A percentile compares a stretch with the other conserved stretches of the same genome.
These are phyloP conservation scores for Marasmius oreades DNA, from an alignment of 1,284 basidiomycete species.

Conservation along the genomic window DNA sequence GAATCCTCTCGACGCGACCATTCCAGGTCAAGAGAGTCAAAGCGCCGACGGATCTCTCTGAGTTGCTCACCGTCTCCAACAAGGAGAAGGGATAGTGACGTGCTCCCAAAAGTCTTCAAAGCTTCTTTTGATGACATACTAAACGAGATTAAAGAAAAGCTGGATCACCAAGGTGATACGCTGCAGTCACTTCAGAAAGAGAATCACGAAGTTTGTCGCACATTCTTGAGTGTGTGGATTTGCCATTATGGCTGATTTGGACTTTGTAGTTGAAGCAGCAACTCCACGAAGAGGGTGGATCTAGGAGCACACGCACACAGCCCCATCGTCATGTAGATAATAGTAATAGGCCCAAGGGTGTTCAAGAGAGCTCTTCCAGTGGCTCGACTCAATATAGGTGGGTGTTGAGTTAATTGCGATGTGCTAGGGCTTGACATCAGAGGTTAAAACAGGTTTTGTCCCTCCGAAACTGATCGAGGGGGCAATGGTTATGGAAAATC, in stretches of 20 bases:
- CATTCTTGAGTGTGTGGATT: background rate
- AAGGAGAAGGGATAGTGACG: background rate
- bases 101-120: slow-evolving; percentile 6
- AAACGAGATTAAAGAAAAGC: slow-evolving; percentile 32
- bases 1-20: slow-evolving; percentile 9
- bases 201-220: slow-evolving; percentile 29
- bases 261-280: background rate
- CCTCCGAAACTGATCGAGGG: too few relatives aligned
- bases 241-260: background rate
- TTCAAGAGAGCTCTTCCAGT: too few relatives aligned
- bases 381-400: too few relatives aligned
- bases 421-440: too few relatives aligned
- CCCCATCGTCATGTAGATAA: too few relatives aligned
- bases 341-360: too few relatives aligned
- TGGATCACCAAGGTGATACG: slow-evolving; percentile 33
- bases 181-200: slow-evolving; percentile 31
- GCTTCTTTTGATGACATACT: slow-evolving; percentile 25
- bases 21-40: slow-evolving; percentile 16
- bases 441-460: too few relatives aligned
- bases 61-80: slow-evolving; percentile 6
- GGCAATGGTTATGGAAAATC: too few relatives aligned
- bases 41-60: slow-evolving; percentile 18
- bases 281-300: background rate
- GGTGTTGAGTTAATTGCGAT: too few relatives aligned
- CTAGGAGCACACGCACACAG: too few relatives aligned